phyloP scores from a whole-genome alignment of 2,329 filamentous ascomycete genomes.

The Samsoniella hepiali region DNA sequence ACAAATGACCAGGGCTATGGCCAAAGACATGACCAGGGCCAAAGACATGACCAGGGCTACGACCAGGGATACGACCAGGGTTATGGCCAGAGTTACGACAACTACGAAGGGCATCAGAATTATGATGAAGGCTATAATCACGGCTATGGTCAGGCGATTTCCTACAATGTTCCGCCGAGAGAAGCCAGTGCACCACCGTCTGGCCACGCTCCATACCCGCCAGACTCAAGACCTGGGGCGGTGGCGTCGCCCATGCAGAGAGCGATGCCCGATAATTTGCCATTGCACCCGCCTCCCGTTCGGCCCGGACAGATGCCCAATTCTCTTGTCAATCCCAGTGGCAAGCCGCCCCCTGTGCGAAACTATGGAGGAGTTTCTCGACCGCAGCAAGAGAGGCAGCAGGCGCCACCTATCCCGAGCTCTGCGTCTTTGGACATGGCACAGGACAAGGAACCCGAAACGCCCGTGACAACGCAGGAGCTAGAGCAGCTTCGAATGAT shows the following conservation, averaged over 20 bases:
- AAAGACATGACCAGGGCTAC: constrained; percentile 1
- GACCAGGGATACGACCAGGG: constrained; percentile 27
- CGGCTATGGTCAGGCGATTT: constrained; percentile 26
- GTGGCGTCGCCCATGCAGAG: constrained; percentile 28
- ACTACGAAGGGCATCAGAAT: constrained; percentile 15
- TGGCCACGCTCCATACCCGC: constrained; percentile 22
- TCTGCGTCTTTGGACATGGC: constrained; percentile 20
- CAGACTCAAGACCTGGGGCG: constrained; percentile 26
- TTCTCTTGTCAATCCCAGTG: constrained; percentile 52
- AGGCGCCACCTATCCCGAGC: constrained; percentile 18
- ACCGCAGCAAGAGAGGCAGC: constrained; percentile 31
- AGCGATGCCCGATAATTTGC: constrained; percentile 45
- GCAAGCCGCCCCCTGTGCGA: constrained; percentile 57
- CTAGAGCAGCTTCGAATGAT: constrained; percentile 69
- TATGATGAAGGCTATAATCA: constrained; percentile 23
- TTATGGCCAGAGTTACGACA: constrained; percentile 17
- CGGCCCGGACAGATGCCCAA: constrained; percentile 60
- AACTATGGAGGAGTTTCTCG: constrained; percentile 49
- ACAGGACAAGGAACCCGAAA: neutral
- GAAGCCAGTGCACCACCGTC: constrained; percentile 34
- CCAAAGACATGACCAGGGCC: constrained; percentile 16
- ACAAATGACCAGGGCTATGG: constrained; percentile 25
- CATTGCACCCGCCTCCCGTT: constrained; percentile 60
- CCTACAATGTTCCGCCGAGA: constrained; percentile 28
- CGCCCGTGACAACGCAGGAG: constrained; percentile 70